Base-by-base conservation (phyloP, 805 yeast genomes). In the Wickerhamiella spandovensis region DNA sequence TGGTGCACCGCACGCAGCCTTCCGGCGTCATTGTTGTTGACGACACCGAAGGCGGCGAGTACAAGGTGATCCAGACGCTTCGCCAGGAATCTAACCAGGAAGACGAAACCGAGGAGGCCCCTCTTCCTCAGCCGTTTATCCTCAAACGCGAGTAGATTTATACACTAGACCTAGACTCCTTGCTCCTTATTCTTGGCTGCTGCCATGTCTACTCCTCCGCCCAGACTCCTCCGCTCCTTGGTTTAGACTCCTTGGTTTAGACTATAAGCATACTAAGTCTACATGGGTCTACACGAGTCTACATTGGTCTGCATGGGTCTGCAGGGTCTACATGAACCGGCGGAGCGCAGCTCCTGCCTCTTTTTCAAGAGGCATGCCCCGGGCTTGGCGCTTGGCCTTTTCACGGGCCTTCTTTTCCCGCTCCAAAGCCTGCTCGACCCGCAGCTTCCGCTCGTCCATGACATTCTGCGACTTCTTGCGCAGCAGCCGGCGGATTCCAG, bases 1-100 rank as follows among this genome's bases (percentile, higher is more conserved):
- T 88, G 8, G 55, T 52, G 8, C 41, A 38, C 12, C 81, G 94
- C 65, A 82, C 81, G 63, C 58, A 63, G 28, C 59, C 56, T 18
- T 61, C 61, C 37, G 69, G 69, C 25, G 69, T 67, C 4, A 51
- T 65, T 12, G 55, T 67, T 9, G 64, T 67, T 22, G 45, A 51
- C 24, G 66, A 63, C 51, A 56, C 52, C 21, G 51, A 54, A 47
- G 69, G 64, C 23, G 50, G 32, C 45, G 77, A 81, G 23, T 68
- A 75, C 30, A 84, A 79, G 53, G 67, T 76, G 53, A 83, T 89
- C 63, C 84, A 81, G 67, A 90, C 97, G 0, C 81, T 86, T 23
- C 82, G 95, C 66, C 94, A 88, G 65, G 70, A 87, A 77, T 64
- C 95, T 88, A 20, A 94, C 84, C 82, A 86, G 21, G 83, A 83